Base-by-base conservation (phyloP, 179 eudicot species). In the Spergularia azorica region DNA sequence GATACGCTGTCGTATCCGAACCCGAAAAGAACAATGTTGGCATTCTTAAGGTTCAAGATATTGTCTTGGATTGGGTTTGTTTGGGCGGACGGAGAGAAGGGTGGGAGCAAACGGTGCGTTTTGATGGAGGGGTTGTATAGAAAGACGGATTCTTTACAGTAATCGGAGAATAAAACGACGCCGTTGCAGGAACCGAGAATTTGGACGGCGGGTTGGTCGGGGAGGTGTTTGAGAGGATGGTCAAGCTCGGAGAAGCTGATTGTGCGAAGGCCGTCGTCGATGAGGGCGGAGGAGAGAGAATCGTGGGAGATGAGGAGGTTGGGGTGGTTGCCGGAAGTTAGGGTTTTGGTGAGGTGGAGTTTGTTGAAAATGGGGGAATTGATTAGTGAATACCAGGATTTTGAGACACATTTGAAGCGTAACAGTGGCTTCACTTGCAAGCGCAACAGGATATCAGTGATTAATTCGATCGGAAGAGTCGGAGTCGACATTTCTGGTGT, bases 111-210 rank as follows among this genome's bases (percentile, higher is more conserved):
- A n/a, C 51, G 59, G 9, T 36, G 59, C 1, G 79, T 38, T 56
- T 76, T 68, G 4, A 7, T 76, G 1, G 61, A 38, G 4, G 79
- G 79, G 41, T 68, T 76, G 71, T 9, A 67, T 10, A 76, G 41
- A 6, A 58, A 56, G n/a, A 76, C 3, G 15, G 50, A 18, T 17
- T 9, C 13, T 39, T 46, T 67, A 52, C 12, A 0, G 12, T 7
- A 1, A 9, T 67, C 48, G 0, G 79, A 43, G 14, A 67, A 57
- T n/a, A 70, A 57, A 9, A 63, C 13, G 26, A 65, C 2, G 26
- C 71, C 78, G 17, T 75, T 38, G 2, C 43, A 52, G 13, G 52
- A 32, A 0, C 41, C 78, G 2, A 75, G 5, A 0, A 75, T 4
- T 3, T 60, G 2, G 21, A 61, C 13, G 10, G 39, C 2, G 39